These are phyloP conservation scores for Botrytis deweyae DNA, from an alignment of 2,329 filamentous ascomycete genomes.

Conservation along the genomic window DNA sequence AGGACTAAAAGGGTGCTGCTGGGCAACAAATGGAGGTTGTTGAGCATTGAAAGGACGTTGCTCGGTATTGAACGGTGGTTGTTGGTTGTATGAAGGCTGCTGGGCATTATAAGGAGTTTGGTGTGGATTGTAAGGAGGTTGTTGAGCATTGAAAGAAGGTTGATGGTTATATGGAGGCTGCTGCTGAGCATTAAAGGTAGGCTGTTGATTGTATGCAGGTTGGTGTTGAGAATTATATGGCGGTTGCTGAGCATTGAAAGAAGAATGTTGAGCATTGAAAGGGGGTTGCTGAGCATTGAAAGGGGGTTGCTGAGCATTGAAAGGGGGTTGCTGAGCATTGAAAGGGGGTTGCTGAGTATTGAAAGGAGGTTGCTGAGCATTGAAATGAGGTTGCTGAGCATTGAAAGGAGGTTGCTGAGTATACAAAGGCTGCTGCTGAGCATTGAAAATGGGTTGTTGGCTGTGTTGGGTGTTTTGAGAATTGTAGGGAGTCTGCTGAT, in stretches of 20 bases:
- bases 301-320: slow-evolving; percentile 32
- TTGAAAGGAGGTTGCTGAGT: slow-evolving; percentile 37
- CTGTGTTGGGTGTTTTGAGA: slow-evolving; percentile 17
- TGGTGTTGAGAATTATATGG: neutral
- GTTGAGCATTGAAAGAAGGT: slow-evolving; percentile 26
- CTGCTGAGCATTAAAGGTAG: slow-evolving; percentile 1
- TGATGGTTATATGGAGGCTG: slow-evolving; percentile 2
- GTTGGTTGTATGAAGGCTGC: slow-evolving; percentile 8
- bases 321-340: neutral
- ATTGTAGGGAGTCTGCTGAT: slow-evolving; percentile 8
- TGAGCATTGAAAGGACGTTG: slow-evolving; percentile 26
- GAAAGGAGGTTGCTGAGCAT: slow-evolving; percentile 28
- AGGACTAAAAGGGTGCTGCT: slow-evolving; percentile 38
- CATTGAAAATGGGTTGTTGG: slow-evolving; percentile 25
- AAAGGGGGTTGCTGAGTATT: slow-evolving; percentile 33
- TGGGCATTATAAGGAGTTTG: slow-evolving; percentile 29
- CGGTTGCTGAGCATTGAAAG: slow-evolving; percentile 25
- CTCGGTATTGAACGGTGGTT: slow-evolving; percentile 12
- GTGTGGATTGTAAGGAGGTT: slow-evolving; percentile 37
- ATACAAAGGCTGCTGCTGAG: slow-evolving; percentile 28
- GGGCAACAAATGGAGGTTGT: slow-evolving; percentile 18
- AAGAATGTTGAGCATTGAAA: slow-evolving; percentile 34
- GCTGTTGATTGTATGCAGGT: neutral
- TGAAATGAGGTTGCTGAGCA: slow-evolving; percentile 33
- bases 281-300: slow-evolving; percentile 35